Base-by-base conservation (phyloP, 352 stramenopile species). In the Globisporangium orthogonon region DNA sequence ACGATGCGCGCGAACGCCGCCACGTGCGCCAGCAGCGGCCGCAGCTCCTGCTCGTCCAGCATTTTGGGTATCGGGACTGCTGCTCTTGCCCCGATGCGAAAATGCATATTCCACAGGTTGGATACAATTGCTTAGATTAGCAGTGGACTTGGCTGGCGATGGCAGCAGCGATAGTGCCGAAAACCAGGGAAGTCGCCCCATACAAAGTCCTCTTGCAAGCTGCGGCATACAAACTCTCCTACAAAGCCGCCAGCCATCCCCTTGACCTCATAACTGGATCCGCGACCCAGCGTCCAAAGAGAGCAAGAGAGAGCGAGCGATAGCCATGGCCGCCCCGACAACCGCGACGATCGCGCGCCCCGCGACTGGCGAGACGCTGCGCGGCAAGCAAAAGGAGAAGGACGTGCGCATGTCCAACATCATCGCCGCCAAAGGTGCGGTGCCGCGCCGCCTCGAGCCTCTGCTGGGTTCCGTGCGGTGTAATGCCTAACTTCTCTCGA, bases 391-490 rank as follows among this genome's bases (percentile, higher is more conserved):
- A 70, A 99, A 99, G 76, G 93, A 98, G 60, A 98, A 98, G 71
- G 97, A 99, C 77, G 96, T 99, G 66, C 91, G 97, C 58, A 98
- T 97, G 62, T 97, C 86, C 61, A 99, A 99, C 75, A 99, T 99
- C 77, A 93, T 99, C 50, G 96, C 97, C 15, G 97, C 96, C 43
- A 99, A 99, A 76, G 91, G 92, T 98, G 58, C 46, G 23, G 61
- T 58, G 39, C 37, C 13, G 23, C 35, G 37, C 33, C 4, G 55
- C 45, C 4, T 14, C 45, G 4, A 30, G 14, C 7, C n/a, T 5
- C 4, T 13, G 7, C 23, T 23, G 23, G 23, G 23, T 23, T 23
- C 23, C 23, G 23, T 23, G 23, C 23, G 23, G 23, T 23, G 23
- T 23, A 23, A 23, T 23, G 23, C 23, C 23, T 23, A 23, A 23